Evolutionary conservation across 495 filamentous ascomycete species (phyloP).

Genomic region (Penicillium alfredii): DNA sequence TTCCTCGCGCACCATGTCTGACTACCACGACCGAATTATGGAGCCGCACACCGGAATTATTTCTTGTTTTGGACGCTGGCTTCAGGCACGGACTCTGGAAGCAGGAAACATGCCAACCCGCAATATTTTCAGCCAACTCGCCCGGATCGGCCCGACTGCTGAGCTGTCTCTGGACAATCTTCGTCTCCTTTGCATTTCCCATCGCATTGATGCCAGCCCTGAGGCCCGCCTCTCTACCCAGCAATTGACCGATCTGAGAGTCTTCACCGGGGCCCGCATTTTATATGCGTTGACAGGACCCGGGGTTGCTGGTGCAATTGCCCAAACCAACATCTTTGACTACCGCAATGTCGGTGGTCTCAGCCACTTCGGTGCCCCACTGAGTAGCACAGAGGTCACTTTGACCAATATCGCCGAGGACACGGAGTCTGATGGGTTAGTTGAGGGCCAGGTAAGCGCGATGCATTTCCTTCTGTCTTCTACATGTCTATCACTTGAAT

Average conservation of each 20-base stretch:
- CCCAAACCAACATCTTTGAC: slow-evolving; percentile 81
- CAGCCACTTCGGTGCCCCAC: slow-evolving; percentile 76
- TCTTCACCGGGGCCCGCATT: slow-evolving; percentile 73
- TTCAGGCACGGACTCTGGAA: slow-evolving; percentile 61
- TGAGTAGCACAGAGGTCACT: slow-evolving; percentile 73
- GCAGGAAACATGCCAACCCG: slow-evolving; percentile 59
- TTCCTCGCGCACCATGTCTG: slow-evolving; percentile 64
- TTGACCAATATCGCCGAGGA: slow-evolving; percentile 55
- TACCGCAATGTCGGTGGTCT: slow-evolving; percentile 57
- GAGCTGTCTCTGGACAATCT: slow-evolving; percentile 67
- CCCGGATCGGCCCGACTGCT: slow-evolving; percentile 54
- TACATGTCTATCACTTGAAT: background rate
- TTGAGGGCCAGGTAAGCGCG: slow-evolving; percentile 55
- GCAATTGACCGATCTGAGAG: slow-evolving; percentile 69
- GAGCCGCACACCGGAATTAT: slow-evolving; percentile 44
- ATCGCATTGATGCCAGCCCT: slow-evolving; percentile 29
- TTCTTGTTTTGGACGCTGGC: slow-evolving; percentile 58
- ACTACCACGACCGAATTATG: slow-evolving; percentile 55
- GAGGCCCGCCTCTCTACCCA: slow-evolving; percentile 50
- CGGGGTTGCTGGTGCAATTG: slow-evolving; percentile 74
- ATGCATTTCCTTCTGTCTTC: background rate
- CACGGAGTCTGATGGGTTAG: slow-evolving; percentile 44
- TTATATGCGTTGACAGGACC: slow-evolving; percentile 81
- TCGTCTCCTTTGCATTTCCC: slow-evolving; percentile 46
- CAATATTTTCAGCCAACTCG: slow-evolving; percentile 36